These are phyloP conservation scores for Phoma sp. DNA, from an alignment of 2,329 filamentous ascomycete genomes.

Conservation along the genomic window DNA sequence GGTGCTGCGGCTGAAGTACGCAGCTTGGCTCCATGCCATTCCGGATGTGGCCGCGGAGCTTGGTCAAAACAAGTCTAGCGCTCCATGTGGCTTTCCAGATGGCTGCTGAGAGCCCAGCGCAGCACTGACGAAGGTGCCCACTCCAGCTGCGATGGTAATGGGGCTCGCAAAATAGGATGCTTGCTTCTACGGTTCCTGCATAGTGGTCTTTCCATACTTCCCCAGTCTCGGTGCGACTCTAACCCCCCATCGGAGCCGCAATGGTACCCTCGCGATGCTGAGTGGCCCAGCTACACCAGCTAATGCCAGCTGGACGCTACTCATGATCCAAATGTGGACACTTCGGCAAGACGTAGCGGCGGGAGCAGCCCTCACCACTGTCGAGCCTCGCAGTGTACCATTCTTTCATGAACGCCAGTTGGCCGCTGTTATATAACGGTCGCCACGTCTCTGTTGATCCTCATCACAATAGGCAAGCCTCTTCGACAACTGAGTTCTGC, in stretches of 20 bases:
- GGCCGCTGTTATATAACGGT: conserved; percentile 44
- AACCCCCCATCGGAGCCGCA: conserved; percentile 37
- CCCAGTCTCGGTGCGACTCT: conserved; percentile 37
- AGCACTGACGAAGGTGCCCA: conserved; percentile 30
- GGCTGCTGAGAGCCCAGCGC: conserved; percentile 42
- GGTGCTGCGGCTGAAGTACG: conserved; percentile 25
- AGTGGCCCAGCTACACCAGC: conserved; percentile 36
- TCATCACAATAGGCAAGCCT: conserved; percentile 28
- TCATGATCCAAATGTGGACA: conserved; percentile 44
- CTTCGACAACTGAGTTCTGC: conserved; percentile 1
- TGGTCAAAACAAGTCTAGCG: conserved; percentile 16
- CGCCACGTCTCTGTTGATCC: conserved; percentile 38
- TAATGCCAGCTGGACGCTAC: conserved; percentile 46
- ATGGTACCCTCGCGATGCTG: conserved; percentile 40
- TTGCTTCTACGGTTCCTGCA: conserved; percentile 38
- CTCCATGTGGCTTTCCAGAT: conserved; percentile 31
- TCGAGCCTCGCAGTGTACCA: conserved; percentile 39
- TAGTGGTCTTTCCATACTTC: conserved; percentile 24
- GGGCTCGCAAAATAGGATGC: conserved; percentile 33
- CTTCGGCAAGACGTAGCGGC: conserved; percentile 47
- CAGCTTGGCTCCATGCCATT: conserved; percentile 29
- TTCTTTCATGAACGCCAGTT: conserved; percentile 38
- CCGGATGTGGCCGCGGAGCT: conserved; percentile 35
- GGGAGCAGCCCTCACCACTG: conserved; percentile 45
- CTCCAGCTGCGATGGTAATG: conserved; percentile 43